Conservation (phyloP, 1,284 basidiomycete genomes). For the Moesziomyces globuligerus region DNA sequence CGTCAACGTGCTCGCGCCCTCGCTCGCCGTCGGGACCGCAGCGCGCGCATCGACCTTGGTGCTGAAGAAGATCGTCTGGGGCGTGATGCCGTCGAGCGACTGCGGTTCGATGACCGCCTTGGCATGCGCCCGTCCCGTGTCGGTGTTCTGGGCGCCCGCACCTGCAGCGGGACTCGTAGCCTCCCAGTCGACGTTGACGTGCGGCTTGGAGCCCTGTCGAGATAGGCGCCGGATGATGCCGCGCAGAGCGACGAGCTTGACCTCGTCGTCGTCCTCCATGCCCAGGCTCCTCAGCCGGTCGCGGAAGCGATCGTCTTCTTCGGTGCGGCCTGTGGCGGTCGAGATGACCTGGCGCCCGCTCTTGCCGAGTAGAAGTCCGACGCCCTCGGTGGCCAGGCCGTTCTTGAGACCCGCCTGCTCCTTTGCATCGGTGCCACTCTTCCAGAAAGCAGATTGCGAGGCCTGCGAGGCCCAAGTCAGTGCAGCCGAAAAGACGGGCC, state of each 20-base stretch:
- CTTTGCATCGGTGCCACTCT: constrained; percentile 26
- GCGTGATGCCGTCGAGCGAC: constrained; percentile 83
- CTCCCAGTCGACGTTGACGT: constrained; percentile 22
- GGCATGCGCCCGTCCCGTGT: constrained; percentile 11
- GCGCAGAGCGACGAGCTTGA: constrained; percentile 82
- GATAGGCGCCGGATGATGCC: constrained; percentile 77
- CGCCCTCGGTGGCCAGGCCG: constrained; percentile 48
- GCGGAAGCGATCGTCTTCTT: constrained; percentile 79
- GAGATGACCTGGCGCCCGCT: constrained; percentile 26
- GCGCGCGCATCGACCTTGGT: constrained; percentile 24
- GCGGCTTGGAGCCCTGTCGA: constrained; percentile 45
- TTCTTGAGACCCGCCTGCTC: constrained; percentile 48
- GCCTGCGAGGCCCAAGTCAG: constrained; percentile 83
- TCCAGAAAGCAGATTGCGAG: constrained; percentile 56
- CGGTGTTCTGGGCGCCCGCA: constrained; percentile 1
- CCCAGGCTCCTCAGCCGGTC: constrained; percentile 81
- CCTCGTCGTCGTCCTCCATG: constrained; percentile 81
- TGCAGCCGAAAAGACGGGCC: constrained; percentile 80
- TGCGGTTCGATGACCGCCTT: constrained; percentile 71
- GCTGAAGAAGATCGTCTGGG: constrained; percentile 92
- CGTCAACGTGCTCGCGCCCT: constrained; percentile 34
- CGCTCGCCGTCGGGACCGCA: constrained; percentile 9
- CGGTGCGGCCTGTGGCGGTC: constrained; percentile 31
- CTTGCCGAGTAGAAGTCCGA: constrained; percentile 49
- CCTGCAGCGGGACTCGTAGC: not conserved